These are phyloP conservation scores for Dictyostelium citrinum DNA, from an alignment of 78 protist genomes.

Conservation along the genomic window DNA sequence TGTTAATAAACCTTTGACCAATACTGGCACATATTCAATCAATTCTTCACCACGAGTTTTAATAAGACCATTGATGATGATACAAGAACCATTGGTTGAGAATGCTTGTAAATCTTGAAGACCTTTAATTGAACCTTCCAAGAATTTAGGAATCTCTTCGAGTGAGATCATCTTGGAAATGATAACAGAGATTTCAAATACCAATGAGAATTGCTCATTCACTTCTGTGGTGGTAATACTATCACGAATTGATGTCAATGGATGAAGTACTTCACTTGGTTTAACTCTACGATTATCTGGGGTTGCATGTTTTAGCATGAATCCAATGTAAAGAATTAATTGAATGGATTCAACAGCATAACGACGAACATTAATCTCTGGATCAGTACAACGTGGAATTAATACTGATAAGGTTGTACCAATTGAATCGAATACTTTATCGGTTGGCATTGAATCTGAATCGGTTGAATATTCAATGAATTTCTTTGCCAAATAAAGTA, in stretches of 20 bases:
- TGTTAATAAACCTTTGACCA: constrained; percentile 36
- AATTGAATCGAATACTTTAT: constrained; percentile 56
- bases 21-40: constrained; percentile 6
- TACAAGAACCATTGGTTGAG: constrained; percentile 81
- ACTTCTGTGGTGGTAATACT: constrained; percentile 61
- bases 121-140: constrained; percentile 66
- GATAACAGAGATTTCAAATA: constrained; percentile 61
- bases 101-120: constrained; percentile 55
- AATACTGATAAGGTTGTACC: constrained; percentile 46
- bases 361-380: constrained; percentile 49
- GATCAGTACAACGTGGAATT: constrained; percentile 77
- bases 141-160: constrained; percentile 66
- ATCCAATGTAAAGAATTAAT: constrained; percentile 49
- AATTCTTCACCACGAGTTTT: constrained; percentile 76
- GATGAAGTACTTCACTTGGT: constrained; percentile 50
- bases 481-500: constrained; percentile 56
- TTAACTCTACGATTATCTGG: constrained; percentile 53
- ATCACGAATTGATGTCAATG: constrained; percentile 44
- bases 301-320: constrained; percentile 31
- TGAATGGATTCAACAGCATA: constrained; percentile 65
- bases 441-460: constrained; percentile 8
- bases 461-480: constrained; percentile 55
- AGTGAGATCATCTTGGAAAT: constrained; percentile 33
- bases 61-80: constrained; percentile 80
- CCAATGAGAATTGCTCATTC: constrained; percentile 77